These are phyloP conservation scores for Pochonia chlamydosporia DNA, from an alignment of 2,329 filamentous ascomycete species.

Conservation along the genomic window DNA sequence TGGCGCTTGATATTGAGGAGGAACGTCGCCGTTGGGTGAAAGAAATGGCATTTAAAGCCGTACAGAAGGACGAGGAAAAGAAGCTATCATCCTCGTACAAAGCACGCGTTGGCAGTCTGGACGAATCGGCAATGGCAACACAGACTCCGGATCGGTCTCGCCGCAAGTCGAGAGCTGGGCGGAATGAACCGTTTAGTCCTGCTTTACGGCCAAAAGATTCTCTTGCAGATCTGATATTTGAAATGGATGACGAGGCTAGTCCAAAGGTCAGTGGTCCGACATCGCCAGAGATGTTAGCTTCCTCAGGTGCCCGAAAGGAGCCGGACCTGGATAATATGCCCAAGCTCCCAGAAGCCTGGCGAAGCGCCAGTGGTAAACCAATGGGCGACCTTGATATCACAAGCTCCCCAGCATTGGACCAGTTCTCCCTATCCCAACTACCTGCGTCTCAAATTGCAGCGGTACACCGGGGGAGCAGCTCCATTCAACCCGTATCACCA, in stretches of 20 bases:
- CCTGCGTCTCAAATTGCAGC: neutral
- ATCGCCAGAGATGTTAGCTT: conserved; percentile 15
- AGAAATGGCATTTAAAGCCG: conserved; percentile 65
- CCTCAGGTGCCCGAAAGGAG: conserved; percentile 14
- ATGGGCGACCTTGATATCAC: neutral
- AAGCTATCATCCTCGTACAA: conserved; percentile 56
- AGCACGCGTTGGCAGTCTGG: conserved; percentile 55
- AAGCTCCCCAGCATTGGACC: neutral
- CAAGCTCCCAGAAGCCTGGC: conserved; percentile 24
- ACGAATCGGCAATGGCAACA: conserved; percentile 46
- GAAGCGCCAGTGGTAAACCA: conserved; percentile 10
- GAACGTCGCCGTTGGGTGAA: conserved; percentile 66
- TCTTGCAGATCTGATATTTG: conserved; percentile 75
- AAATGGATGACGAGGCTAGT: conserved; percentile 77
- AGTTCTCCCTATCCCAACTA: neutral
- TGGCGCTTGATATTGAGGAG: conserved; percentile 61
- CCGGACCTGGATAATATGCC: conserved; percentile 22
- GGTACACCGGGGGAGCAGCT: neutral
- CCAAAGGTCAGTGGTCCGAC: conserved; percentile 22
- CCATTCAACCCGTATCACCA: neutral
- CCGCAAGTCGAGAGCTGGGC: conserved; percentile 38
- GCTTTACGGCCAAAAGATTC: conserved; percentile 63
- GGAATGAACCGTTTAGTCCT: conserved; percentile 59
- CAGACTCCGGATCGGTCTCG: conserved; percentile 39
- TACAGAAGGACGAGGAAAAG: conserved; percentile 59